A percentile compares a stretch with the other conserved stretches of the same genome.
phyloP scores from a whole-genome alignment of 2,329 filamentous ascomycete genomes.

The Pestalotiopsis fici region DNA sequence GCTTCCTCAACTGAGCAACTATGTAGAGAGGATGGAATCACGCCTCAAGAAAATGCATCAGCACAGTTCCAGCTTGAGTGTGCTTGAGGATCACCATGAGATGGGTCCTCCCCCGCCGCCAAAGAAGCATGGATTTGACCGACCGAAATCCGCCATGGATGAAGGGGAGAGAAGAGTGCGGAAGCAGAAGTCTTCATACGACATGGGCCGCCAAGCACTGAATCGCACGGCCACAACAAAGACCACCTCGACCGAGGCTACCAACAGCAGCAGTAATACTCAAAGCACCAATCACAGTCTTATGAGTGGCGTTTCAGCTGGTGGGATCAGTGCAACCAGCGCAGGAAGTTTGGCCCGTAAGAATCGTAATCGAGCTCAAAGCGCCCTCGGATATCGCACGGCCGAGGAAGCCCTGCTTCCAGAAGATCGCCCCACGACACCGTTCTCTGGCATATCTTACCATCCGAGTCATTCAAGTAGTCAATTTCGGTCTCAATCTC shows the following conservation, averaged over 20 bases:
- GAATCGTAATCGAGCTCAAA: slow-evolving; percentile 62
- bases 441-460: slow-evolving; percentile 81
- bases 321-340: slow-evolving; percentile 91
- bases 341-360: slow-evolving; percentile 89
- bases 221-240: slow-evolving; percentile 85
- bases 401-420: slow-evolving; percentile 42
- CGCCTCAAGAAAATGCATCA: slow-evolving; percentile 73
- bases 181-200: slow-evolving; percentile 75
- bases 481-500: slow-evolving; percentile 61
- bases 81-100: slow-evolving; percentile 47
- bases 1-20: slow-evolving; percentile 76
- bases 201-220: slow-evolving; percentile 69
- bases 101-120: slow-evolving; percentile 36
- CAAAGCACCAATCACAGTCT: slow-evolving; percentile 80
- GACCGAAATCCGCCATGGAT: slow-evolving; percentile 62
- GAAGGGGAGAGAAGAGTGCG: slow-evolving; percentile 50
- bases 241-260: slow-evolving; percentile 76
- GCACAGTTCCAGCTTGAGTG: slow-evolving; percentile 46
- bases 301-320: slow-evolving; percentile 91
- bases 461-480: slow-evolving; percentile 80
- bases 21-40: slow-evolving; percentile 90
- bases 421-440: slow-evolving; percentile 57
- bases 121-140: slow-evolving; percentile 51
- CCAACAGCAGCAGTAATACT: slow-evolving; percentile 68
- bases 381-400: slow-evolving; percentile 63